A percentile compares a stretch with the other conserved stretches of the same genome.
Conservation (phyloP, 352 stramenopile genomes). For the Phytophthora meadii region DNA sequence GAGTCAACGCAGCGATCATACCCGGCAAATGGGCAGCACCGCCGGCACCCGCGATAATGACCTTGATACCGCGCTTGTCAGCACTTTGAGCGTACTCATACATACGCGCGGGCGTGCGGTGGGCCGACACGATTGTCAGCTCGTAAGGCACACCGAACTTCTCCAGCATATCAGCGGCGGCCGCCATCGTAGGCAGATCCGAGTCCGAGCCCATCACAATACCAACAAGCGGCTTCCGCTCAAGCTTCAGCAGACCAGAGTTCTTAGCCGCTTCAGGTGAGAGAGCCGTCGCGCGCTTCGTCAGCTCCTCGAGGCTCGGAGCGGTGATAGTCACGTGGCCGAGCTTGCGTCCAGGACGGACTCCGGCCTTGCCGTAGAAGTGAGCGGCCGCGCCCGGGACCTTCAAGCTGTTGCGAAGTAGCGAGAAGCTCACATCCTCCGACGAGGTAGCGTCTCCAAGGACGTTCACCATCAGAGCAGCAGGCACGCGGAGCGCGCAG, state of each 20-base stretch:
- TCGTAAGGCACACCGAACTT: slow-evolving; percentile 97
- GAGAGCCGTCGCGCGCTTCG: slow-evolving; percentile 66
- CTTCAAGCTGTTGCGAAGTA: slow-evolving; percentile 64
- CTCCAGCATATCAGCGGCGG: slow-evolving; percentile 95
- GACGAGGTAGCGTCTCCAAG: slow-evolving; percentile 68
- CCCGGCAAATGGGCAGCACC: slow-evolving; percentile 98
- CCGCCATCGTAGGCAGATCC: slow-evolving; percentile 97
- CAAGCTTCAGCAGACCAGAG: slow-evolving; percentile 42
- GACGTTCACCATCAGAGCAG: slow-evolving; percentile 93
- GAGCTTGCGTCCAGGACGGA: slow-evolving; percentile 95
- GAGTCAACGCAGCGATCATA: slow-evolving; percentile 91
- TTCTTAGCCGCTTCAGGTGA: slow-evolving; percentile 51
- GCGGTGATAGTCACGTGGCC: slow-evolving; percentile 97
- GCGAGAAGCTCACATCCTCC: slow-evolving; percentile 85
- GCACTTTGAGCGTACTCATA: slow-evolving; percentile 95
- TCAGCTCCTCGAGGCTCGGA: slow-evolving; percentile 83
- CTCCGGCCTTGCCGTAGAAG: slow-evolving; percentile 96
- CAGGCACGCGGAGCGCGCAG: slow-evolving; percentile 92
- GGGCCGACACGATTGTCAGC: slow-evolving; percentile 98
- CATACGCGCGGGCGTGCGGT: slow-evolving; percentile 97
- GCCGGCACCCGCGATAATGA: slow-evolving; percentile 96
- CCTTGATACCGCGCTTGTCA: slow-evolving; percentile 88
- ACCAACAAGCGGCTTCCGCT: slow-evolving; percentile 60
- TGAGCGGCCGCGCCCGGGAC: slow-evolving; percentile 93
- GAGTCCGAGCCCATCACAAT: slow-evolving; percentile 96